phyloP scores from a whole-genome alignment of 805 yeast genomes.

The Schwanniomyces sp. region DNA sequence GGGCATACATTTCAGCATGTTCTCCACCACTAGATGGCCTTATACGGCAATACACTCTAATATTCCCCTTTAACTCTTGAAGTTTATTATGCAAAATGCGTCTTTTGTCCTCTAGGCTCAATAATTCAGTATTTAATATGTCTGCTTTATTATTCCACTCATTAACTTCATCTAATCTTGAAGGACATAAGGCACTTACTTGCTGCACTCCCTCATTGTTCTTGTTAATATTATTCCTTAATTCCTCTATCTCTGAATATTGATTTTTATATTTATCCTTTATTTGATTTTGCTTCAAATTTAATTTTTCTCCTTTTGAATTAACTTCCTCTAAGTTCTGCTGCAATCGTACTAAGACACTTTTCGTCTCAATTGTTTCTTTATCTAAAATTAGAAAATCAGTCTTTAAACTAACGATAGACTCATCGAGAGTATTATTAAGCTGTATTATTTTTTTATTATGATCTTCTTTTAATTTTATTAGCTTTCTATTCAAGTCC shows the following conservation, averaged over 20 bases:
- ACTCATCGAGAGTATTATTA: slow-evolving; percentile 14
- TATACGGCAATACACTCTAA: slow-evolving; percentile 85
- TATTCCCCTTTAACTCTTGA: slow-evolving; percentile 89
- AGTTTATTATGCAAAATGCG: slow-evolving; percentile 68
- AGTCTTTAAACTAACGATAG: slow-evolving; percentile 8
- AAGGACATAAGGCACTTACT: slow-evolving; percentile 6
- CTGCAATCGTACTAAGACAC: slow-evolving; percentile 7
- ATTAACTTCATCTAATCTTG: slow-evolving; percentile 6
- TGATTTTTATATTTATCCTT: slow-evolving; percentile 8
- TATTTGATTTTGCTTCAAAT: slow-evolving; percentile 1
- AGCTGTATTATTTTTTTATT: slow-evolving; percentile 15
- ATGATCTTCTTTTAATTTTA: slow-evolving; percentile 24
- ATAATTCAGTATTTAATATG: slow-evolving; percentile 31
- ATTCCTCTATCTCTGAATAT: slow-evolving; percentile 13
- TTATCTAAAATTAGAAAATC: slow-evolving; percentile 9
- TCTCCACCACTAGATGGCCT: slow-evolving; percentile 48
- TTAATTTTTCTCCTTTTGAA: background rate
- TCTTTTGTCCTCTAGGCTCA: slow-evolving; percentile 55
- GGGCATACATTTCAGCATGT: slow-evolving; percentile 14
- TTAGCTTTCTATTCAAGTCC: slow-evolving; percentile 21
- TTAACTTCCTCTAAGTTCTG: slow-evolving; percentile 2
- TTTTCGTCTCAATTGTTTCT: slow-evolving; percentile 2
- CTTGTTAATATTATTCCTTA: slow-evolving; percentile 8
- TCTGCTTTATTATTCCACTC: slow-evolving; percentile 6
- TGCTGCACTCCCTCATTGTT: slow-evolving; percentile 9